These are phyloP conservation scores for Gossypium bickii DNA, from an alignment of 345 rosid species.

Conservation along the genomic window DNA sequence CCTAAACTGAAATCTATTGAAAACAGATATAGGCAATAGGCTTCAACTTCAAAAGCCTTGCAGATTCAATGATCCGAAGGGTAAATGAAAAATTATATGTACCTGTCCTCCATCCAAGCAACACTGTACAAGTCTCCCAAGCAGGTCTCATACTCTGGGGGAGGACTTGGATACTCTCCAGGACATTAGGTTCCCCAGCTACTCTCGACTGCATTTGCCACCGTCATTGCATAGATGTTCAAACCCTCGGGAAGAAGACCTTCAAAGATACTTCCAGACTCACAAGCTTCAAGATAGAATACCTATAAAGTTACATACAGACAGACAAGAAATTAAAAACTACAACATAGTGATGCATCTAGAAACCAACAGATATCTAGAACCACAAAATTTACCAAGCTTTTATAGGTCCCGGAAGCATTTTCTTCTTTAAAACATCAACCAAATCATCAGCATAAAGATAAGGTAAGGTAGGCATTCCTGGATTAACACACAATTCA, in stretches of 20 bases:
- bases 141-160: conserved; percentile 91
- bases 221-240: conserved; percentile 92
- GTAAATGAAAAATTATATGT: conserved; percentile 11
- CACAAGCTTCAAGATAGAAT: conserved; percentile 98
- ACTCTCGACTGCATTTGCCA: conserved; percentile 86
- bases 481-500: conserved; percentile 7
- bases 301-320: conserved; percentile 47
- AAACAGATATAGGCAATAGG: not conserved
- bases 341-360: not conserved
- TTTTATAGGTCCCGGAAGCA: conserved; percentile 70
- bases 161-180: conserved; percentile 83
- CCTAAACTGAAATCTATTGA: not conserved
- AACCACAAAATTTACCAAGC: conserved; percentile 50
- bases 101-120: conserved; percentile 99
- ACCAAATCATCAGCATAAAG: not conserved
- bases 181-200: conserved; percentile 99
- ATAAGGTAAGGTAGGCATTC: not conserved
- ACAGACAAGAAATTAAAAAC: not conserved
- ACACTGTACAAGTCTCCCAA: conserved; percentile 95
- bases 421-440: conserved; percentile 19
- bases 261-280: conserved; percentile 97
- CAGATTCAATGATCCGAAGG: not conserved
- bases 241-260: conserved; percentile 89
- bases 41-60: not conserved
- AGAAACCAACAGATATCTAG: not conserved